Conservation (phyloP, 257 asterid genomes). For the Solanum megistacrolobum region DNA sequence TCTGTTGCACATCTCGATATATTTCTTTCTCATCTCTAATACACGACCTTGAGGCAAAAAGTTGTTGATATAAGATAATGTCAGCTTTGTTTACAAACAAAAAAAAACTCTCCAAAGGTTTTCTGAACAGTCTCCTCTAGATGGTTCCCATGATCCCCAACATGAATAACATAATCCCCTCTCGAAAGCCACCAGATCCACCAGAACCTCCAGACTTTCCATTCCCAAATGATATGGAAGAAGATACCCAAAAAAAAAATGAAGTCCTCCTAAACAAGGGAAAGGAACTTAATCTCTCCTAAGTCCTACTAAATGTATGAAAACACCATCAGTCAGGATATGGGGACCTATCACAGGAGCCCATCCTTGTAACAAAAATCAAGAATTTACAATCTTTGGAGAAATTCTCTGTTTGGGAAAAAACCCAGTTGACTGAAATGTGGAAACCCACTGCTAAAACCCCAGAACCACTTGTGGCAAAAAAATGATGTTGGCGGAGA, state of each 20-base stretch:
- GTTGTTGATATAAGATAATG: neutral
- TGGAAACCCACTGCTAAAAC: neutral
- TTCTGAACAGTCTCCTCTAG: neutral
- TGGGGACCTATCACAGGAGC: neutral
- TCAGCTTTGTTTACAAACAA: neutral
- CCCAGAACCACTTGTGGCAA: neutral
- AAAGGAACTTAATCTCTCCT: neutral
- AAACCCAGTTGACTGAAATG: neutral
- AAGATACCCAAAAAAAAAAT: neutral
- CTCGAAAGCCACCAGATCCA: neutral
- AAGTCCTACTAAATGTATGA: neutral
- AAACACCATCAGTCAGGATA: neutral
- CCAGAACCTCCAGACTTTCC: neutral
- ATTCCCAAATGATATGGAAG: neutral
- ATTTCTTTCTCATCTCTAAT: neutral
- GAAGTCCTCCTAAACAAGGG: neutral
- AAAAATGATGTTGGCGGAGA: neutral
- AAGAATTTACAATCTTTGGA: neutral
- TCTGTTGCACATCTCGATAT: neutral
- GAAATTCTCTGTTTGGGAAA: neutral
- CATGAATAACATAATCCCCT: neutral
- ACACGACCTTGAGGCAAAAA: neutral
- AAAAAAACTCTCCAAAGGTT: neutral
- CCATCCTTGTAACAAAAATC: neutral
- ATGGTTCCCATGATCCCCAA: neutral